Conservation (phyloP, 495 filamentous ascomycete species). For the Daldinia childiae region DNA sequence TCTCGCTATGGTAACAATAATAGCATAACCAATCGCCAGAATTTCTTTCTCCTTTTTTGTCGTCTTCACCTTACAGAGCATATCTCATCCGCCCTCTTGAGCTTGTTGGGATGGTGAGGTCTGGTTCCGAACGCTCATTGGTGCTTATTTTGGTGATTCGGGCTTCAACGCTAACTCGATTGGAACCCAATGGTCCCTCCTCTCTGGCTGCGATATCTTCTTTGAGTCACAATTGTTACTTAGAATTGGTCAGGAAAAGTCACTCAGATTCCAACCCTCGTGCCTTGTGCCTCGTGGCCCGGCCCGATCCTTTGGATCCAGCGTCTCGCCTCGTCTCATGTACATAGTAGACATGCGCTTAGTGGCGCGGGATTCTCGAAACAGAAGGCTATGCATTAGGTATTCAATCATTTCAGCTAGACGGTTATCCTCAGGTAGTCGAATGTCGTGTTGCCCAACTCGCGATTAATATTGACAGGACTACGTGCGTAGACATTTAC, state of each 20-base stretch:
- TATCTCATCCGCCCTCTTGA: conserved; percentile 21
- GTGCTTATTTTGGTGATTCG: conserved; percentile 37
- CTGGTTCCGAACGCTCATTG: conserved; percentile 29
- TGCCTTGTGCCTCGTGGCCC: conserved; percentile 39
- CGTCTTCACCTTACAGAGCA: conserved; percentile 18
- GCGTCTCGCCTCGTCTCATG: conserved; percentile 39
- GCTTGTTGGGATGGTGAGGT: conserved; percentile 24
- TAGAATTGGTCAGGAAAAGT: conserved; percentile 31
- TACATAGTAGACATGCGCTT: conserved; percentile 6
- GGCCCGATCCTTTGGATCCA: conserved; percentile 41
- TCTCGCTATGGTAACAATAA: conserved; percentile 37
- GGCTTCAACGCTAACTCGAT: conserved; percentile 44
- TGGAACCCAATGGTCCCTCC: conserved; percentile 40
- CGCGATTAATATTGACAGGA: conserved; percentile 12
- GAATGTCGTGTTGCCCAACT: conserved; percentile 19
- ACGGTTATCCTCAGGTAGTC: conserved; percentile 4
- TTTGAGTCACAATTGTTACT: conserved; percentile 36
- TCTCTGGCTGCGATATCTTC: conserved; percentile 19
- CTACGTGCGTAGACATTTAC: conserved; percentile 8
- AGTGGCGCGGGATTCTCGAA: conserved; percentile 8
- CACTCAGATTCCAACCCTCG: conserved; percentile 20
- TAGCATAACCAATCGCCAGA: conserved; percentile 23
- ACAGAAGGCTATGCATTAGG: conserved; percentile 1
- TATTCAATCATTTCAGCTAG: conserved; percentile 18
- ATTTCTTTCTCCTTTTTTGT: conserved; percentile 6